Evolutionary conservation across 192 early-diverging fungal species (phyloP).

Genomic region (Entrophospora sp.): DNA sequence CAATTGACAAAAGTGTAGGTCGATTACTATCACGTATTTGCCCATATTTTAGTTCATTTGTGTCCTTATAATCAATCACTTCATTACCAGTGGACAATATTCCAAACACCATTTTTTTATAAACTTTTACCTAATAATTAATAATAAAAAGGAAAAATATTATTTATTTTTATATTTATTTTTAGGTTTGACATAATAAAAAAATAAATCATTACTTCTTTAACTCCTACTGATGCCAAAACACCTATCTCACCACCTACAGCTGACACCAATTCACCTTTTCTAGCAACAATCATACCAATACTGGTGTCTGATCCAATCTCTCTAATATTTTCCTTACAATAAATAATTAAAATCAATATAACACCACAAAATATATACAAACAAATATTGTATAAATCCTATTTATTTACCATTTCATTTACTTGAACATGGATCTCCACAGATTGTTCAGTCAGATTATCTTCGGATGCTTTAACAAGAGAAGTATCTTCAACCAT

Average conservation of each 20-base stretch:
- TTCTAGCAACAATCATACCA: constrained; percentile 52
- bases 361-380: no score
- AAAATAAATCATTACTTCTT: constrained; percentile 30
- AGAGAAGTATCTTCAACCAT: constrained; percentile 93
- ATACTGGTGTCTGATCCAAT: constrained; percentile 64
- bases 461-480: constrained; percentile 42
- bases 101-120: constrained; percentile 59
- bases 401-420: no score
- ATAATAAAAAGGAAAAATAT: background rate
- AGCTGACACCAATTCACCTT: constrained; percentile 49
- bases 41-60: constrained; percentile 39
- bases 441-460: constrained; percentile 47
- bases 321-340: constrained; percentile 70
- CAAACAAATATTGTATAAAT: no score
- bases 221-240: constrained; percentile 69
- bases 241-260: constrained; percentile 81
- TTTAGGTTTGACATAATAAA: background rate
- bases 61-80: constrained; percentile 46
- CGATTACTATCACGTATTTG: constrained; percentile 82
- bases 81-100: constrained; percentile 91
- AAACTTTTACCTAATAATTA: constrained; percentile 39
- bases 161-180: background rate
- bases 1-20: constrained; percentile 60
- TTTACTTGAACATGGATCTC: constrained; percentile 34
- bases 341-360: no score